phyloP scores from a whole-genome alignment of 352 stramenopile species.

The Pythium sukuiense region DNA sequence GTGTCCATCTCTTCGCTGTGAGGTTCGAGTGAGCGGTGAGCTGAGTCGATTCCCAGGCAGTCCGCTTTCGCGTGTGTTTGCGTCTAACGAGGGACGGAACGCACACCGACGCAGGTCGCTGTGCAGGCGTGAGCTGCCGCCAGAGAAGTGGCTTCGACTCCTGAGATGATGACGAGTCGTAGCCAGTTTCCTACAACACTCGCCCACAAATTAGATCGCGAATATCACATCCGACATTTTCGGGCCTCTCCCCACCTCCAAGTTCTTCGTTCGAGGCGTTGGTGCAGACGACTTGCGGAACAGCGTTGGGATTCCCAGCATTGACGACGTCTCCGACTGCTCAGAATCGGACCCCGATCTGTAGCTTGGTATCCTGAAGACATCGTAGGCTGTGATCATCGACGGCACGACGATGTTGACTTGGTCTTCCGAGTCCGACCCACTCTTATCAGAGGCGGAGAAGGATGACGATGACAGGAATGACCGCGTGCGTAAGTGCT shows the following conservation, averaged over 20 bases:
- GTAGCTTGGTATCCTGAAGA: slow-evolving; percentile 35
- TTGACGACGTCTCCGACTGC: slow-evolving; percentile 52
- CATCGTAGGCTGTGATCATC: slow-evolving; percentile 35
- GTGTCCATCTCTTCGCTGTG: slow-evolving; percentile 64
- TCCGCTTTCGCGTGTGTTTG: slow-evolving; percentile 39
- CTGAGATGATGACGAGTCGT: slow-evolving; percentile 22
- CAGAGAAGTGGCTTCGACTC: slow-evolving; percentile 59
- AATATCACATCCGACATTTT: no score
- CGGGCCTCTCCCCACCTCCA: slow-evolving; percentile 3
- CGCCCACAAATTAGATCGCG: neutral
- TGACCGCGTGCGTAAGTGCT: neutral
- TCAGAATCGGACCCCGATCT: slow-evolving; percentile 45
- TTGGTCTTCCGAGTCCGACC: slow-evolving; percentile 24
- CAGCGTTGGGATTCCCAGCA: slow-evolving; percentile 33
- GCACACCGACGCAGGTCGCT: slow-evolving; percentile 60
- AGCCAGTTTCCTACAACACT: slow-evolving; percentile 12
- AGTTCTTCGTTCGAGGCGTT: slow-evolving; percentile 44
- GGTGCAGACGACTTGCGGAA: slow-evolving; percentile 59
- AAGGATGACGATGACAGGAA: slow-evolving; percentile 4
- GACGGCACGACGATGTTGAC: neutral
- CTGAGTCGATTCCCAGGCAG: slow-evolving; percentile 61
- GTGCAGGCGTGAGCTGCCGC: slow-evolving; percentile 49
- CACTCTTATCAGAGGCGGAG: slow-evolving; percentile 30
- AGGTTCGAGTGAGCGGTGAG: slow-evolving; percentile 56
- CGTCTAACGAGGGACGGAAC: slow-evolving; percentile 42